These are phyloP conservation scores for Blepharisma japonicum DNA, from an alignment of 73 alveolate genomes.

Conservation along the genomic window DNA sequence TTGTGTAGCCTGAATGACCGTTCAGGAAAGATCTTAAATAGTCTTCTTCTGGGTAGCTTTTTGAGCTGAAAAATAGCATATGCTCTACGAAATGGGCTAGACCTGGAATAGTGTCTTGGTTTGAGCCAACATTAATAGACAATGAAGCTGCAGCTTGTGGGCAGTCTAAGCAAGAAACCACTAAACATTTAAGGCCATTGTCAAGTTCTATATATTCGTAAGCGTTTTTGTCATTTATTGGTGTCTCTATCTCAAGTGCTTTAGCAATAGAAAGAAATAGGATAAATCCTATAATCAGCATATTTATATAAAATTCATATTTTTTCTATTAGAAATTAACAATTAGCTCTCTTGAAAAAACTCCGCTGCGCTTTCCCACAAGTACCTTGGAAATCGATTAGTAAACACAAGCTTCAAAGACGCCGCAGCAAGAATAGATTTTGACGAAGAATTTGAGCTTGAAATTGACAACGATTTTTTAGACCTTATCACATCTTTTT, in stretches of 20 bases:
- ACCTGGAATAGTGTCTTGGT: constrained; percentile 69
- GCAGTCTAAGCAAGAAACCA: constrained; percentile 58
- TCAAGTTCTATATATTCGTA: constrained; percentile 39
- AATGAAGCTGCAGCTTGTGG: constrained; percentile 72
- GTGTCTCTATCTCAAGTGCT: too few species aligned
- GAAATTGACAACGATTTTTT: constrained; percentile 65
- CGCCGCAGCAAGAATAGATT: constrained; percentile 20
- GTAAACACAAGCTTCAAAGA: constrained; percentile 25
- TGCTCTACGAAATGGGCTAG: constrained; percentile 95
- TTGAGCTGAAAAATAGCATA: constrained; percentile 85
- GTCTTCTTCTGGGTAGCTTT: constrained; percentile 68
- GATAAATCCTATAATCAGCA: too few species aligned
- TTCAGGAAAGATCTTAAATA: constrained; percentile 55
- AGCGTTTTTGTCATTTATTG: constrained; percentile 2
- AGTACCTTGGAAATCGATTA: constrained; percentile 23
- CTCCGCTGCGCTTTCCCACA: constrained; percentile 20
- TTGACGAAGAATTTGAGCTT: constrained; percentile 33
- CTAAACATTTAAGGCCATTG: constrained; percentile 56
- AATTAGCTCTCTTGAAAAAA: too few species aligned
- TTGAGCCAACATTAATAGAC: constrained; percentile 61
- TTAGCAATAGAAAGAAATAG: too few species aligned
- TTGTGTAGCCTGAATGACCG: constrained; percentile 70
- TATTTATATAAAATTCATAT: too few species aligned
- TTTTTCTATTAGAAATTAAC: too few species aligned
- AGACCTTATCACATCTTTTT: constrained; percentile 53